These are phyloP conservation scores for Didymella keratinophila DNA, from an alignment of 2,329 filamentous ascomycete species.

Conservation along the genomic window DNA sequence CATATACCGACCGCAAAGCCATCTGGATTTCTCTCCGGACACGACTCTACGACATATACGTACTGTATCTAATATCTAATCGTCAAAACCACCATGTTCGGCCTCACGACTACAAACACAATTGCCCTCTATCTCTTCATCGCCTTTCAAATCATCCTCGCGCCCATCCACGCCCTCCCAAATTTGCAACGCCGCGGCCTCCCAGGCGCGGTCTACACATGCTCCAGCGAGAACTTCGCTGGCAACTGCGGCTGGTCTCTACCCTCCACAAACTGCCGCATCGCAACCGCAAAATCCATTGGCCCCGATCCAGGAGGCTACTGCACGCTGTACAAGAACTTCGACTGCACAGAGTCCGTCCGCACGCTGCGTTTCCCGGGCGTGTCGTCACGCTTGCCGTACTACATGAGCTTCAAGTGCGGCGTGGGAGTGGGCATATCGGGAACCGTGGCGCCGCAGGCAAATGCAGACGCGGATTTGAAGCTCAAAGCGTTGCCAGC, in stretches of 20 bases:
- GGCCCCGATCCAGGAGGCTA: slow-evolving; percentile 43
- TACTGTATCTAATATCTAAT: slow-evolving; percentile 20
- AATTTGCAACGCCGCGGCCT: slow-evolving; percentile 41
- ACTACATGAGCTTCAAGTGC: slow-evolving; percentile 39
- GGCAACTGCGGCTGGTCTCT: slow-evolving; percentile 42
- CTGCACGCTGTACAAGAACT: slow-evolving; percentile 37
- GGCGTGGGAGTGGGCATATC: slow-evolving; percentile 18
- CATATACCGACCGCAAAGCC: not conserved
- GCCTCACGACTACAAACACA: slow-evolving; percentile 9
- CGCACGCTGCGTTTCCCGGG: slow-evolving; percentile 39
- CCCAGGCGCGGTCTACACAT: slow-evolving; percentile 47
- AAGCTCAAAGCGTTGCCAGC: slow-evolving; percentile 16
- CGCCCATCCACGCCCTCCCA: slow-evolving; percentile 22
- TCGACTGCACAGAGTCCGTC: slow-evolving; percentile 35
- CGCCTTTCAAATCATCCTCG: slow-evolving; percentile 22
- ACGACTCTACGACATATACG: slow-evolving; percentile 13
- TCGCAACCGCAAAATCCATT: slow-evolving; percentile 37
- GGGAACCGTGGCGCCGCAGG: slow-evolving; percentile 17
- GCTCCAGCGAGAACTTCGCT: slow-evolving; percentile 37
- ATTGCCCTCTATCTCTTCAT: slow-evolving; percentile 13
- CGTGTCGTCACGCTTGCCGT: slow-evolving; percentile 25
- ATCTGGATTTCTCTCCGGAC: not conserved
- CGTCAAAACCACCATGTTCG: slow-evolving; percentile 7
- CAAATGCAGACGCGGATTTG: not conserved
- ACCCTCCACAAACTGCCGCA: slow-evolving; percentile 35